Percentiles rank a stretch among this genome's conserved stretches.
Conservation (phyloP, 1,139 yeast species). For the Saccharomycopsis hybrid region DNA sequence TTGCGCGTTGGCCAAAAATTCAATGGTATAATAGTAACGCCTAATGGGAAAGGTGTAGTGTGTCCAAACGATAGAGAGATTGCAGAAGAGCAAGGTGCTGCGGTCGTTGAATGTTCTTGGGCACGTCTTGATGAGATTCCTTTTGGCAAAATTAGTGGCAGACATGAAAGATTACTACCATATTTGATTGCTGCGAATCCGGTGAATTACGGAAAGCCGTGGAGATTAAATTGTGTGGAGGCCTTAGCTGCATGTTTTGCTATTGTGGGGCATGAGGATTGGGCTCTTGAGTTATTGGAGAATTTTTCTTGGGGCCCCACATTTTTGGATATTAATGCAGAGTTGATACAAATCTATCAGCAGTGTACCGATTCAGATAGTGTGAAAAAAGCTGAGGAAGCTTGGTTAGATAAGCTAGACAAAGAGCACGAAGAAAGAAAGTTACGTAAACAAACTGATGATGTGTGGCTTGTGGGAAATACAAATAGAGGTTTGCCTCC, state of each 20-base stretch:
- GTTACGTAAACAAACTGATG: slow-evolving; percentile 44
- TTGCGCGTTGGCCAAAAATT: slow-evolving; percentile 88
- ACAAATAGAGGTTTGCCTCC: slow-evolving; percentile 42
- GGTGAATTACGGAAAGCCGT: slow-evolving; percentile 94
- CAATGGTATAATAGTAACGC: slow-evolving; percentile 85
- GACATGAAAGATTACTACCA: slow-evolving; percentile 79
- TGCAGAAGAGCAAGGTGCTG: slow-evolving; percentile 79
- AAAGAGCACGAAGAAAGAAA: slow-evolving; percentile 63
- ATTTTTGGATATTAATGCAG: slow-evolving; percentile 76
- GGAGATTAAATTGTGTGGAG: slow-evolving; percentile 94
- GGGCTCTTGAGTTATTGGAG: slow-evolving; percentile 73
- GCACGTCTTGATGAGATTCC: slow-evolving; percentile 94
- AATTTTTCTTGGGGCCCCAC: slow-evolving; percentile 93
- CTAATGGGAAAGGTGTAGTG: slow-evolving; percentile 85
- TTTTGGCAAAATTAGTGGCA: slow-evolving; percentile 85
- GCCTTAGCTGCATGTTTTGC: slow-evolving; percentile 97
- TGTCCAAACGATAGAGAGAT: slow-evolving; percentile 81
- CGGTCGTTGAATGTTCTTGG: slow-evolving; percentile 99
- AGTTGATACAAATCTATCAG: slow-evolving; percentile 66
- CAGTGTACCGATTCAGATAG: slow-evolving; percentile 77
- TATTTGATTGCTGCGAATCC: slow-evolving; percentile 95
- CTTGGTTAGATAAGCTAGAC: slow-evolving; percentile 66
- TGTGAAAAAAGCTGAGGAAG: slow-evolving; percentile 65
- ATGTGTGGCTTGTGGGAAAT: slow-evolving; percentile 76
- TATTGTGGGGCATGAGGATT: slow-evolving; percentile 82